Percentiles rank a stretch among this genome's conserved stretches.
Evolutionary conservation across 192 early-diverging fungal species (phyloP).

Genomic region (Pilobolus umbonatus): DNA sequence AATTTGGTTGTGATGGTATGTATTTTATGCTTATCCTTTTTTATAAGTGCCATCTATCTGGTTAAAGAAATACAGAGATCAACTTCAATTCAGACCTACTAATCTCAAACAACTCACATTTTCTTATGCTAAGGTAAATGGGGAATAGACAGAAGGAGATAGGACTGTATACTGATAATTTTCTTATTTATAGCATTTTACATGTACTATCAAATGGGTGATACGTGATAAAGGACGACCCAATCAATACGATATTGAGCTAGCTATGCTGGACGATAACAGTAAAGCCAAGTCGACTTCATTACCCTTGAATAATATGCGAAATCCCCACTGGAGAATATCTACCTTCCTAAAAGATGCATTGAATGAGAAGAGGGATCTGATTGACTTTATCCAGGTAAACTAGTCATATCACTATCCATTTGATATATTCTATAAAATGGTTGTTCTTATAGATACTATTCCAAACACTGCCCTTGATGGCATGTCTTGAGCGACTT

Average conservation of each 20-base stretch:
- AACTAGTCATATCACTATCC: neutral
- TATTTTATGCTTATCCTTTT: neutral
- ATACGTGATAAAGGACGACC: conserved; percentile 10
- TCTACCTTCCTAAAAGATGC: conserved; percentile 22
- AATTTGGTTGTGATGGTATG: neutral
- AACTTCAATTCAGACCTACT: conserved; percentile 29
- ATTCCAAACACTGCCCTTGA: conserved; percentile 34
- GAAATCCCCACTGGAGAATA: conserved; percentile 33
- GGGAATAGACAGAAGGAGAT: neutral
- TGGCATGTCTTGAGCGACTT: conserved; percentile 30
- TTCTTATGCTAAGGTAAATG: conserved; percentile 28
- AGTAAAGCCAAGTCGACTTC: conserved; percentile 6
- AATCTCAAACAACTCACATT: conserved; percentile 28
- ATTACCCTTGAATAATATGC: neutral
- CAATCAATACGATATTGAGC: conserved; percentile 22
- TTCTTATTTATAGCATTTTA: conserved; percentile 14
- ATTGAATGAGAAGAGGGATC: conserved; percentile 29
- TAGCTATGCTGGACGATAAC: conserved; percentile 7
- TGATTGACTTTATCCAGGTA: conserved; percentile 34
- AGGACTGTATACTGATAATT: neutral
- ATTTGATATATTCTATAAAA: neutral
- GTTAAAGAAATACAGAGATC: conserved; percentile 29
- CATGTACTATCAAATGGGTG: conserved; percentile 30
- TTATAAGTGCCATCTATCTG: conserved; percentile 25
- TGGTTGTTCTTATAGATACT: conserved; percentile 20